Conservation (phyloP, 805 yeast genomes). For the Debaryomyces hansenii region DNA sequence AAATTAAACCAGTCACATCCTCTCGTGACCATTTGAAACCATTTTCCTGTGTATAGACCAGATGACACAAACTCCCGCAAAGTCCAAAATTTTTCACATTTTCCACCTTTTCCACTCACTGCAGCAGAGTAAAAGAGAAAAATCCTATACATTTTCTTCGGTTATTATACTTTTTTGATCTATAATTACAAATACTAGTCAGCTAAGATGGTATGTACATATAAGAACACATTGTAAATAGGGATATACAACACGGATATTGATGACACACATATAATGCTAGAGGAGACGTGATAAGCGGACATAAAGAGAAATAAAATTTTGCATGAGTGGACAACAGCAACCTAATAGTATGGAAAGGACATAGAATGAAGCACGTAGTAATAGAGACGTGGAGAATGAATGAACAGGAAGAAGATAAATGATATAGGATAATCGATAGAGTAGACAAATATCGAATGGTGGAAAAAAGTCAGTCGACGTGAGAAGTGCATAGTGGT, state of each 20-base stretch:
- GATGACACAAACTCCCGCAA: neutral
- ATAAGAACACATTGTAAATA: neutral
- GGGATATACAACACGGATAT: neutral
- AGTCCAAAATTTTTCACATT: neutral
- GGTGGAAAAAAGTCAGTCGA: too few species aligned
- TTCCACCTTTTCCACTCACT: neutral
- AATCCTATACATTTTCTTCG: neutral
- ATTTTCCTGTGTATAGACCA: neutral
- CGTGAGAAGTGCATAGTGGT: too few species aligned
- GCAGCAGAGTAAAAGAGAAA: neutral
- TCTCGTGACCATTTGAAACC: neutral
- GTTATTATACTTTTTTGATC: constrained; percentile 1
- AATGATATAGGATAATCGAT: too few species aligned
- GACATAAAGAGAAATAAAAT: too few species aligned
- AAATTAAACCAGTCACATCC: neutral
- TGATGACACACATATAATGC: too few species aligned
- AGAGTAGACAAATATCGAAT: too few species aligned
- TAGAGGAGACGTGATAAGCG: too few species aligned
- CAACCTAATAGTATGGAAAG: too few species aligned
- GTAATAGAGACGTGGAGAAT: too few species aligned
- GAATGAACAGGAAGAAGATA: too few species aligned
- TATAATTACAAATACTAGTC: constrained; percentile 16
- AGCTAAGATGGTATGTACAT: constrained; percentile 35
- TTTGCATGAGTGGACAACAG: too few species aligned
- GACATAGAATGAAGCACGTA: too few species aligned